Base-by-base conservation (phyloP, 2,329 filamentous ascomycete genomes). In the Arthrobotrys musiformis region DNA sequence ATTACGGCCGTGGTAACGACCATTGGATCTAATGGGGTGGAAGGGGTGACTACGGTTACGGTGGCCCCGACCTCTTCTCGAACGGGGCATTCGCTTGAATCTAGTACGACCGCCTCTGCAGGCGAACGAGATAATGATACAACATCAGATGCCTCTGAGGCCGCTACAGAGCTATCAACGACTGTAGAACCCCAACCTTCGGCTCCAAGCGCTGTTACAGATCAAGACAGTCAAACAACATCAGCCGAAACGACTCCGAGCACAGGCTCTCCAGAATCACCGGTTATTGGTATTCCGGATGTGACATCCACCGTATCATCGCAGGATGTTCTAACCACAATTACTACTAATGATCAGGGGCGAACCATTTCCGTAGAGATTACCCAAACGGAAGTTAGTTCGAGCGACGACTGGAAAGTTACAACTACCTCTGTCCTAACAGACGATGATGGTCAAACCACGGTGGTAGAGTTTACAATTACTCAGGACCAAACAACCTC, bases 1-100 rank as follows among this genome's bases (percentile, higher is more conserved):
- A 11, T 30, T 9, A 46, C 58, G 26, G 30, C 26, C 4, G 61
- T 40, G 11, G 30, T 69, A 17, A 69, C 64, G 1, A 69, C 52
- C 8, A 60, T 40, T 1, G 52, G 33, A 7, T 61, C 64, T 7
- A 60, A 69, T 28, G 64, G 64, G 37, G 58, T 62, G 15, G 58
- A 62, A 19, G 58, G 24, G 6, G 42, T 33, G 15, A 58, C 64
- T 11, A 37, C 54, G 0, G n/a, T 60, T n/a, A 61, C 52, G 2
- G 2, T 60, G 13, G 17, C 17, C 24, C 22, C 22, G 9, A 33
- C 26, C 2, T 60, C 26, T n/a, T n/a, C n/a, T n/a, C n/a, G n/a
- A n/a, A n/a, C 7, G 6, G 17, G 28, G 30, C n/a, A 2, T 15
- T 17, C 19, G 5, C 8, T 33, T 15, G 30, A 58, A 4, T 24